Base-by-base conservation (phyloP, 2,329 filamentous ascomycete species). In the Fusarium illudens region DNA sequence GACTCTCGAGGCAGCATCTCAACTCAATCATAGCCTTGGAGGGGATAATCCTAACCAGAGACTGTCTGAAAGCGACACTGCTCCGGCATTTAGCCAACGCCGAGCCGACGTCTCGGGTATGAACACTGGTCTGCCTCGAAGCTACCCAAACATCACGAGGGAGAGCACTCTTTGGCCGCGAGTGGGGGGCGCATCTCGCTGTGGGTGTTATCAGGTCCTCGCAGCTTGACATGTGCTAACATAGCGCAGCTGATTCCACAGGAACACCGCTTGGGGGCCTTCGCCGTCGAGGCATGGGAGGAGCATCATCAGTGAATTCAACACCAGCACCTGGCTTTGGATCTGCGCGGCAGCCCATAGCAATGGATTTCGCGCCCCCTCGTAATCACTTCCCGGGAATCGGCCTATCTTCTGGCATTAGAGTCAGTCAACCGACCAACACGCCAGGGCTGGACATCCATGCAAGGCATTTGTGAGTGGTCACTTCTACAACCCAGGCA, bases 371-470 rank as follows among this genome's bases (percentile, higher is more conserved):
- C 19, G 53, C 64, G 11, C 60, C 69, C 22, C 10, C 71, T 77
- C 49, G 55, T 60, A 4, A 66, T 67, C 20, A 63, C 11, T 55
- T 76, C 15, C 20, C 69, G 15, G 71, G 73, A 12, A 58, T 77
- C n/a, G 76, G 77, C 8, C 60, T 78, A 13, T 72, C 72, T 8
- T 75, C 77, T 37, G 76, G 75, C 15, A 60, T 78, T 9, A 78
- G 73, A 49, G 70, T 73, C 27, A 76, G 75, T 33, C 75, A 74
- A 46, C 60, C 76, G 7, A 58, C 54, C 17, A 67, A 64, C 19
- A 19, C 44, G n/a, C 59, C 68, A 36, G 65, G 64, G 10, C 33
- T 72, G 11, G 58, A 73, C 32, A 60, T 62, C 12, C 50, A 27
- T 10, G 39, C 67, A 7, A 42, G 55, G 17, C 52, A 49, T 52